phyloP scores from a whole-genome alignment of 495 filamentous ascomycete genomes.

The Penicillium paxilli region DNA sequence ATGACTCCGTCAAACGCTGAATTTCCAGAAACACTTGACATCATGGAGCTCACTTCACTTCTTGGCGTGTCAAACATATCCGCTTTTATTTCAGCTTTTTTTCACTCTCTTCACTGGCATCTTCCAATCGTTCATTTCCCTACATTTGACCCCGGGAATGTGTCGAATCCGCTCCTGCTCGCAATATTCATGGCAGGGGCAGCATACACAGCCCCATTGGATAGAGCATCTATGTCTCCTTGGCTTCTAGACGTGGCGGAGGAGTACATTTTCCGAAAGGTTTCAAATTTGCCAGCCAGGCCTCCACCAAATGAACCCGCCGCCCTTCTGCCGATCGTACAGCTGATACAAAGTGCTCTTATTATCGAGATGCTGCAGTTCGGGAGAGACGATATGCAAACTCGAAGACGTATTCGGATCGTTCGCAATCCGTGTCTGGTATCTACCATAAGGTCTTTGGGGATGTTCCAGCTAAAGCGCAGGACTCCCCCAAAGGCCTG shows the following conservation, averaged over 20 bases:
- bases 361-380: constrained; percentile 46
- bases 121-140: constrained; percentile 42
- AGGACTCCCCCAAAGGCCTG: constrained; percentile 11
- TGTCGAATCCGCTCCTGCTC: constrained; percentile 34
- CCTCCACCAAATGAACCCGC: constrained; percentile 9
- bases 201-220: constrained; percentile 26
- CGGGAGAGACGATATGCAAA: constrained; percentile 31
- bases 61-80: constrained; percentile 35
- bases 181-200: constrained; percentile 38
- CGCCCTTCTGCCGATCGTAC: constrained; percentile 19
- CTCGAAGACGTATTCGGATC: constrained; percentile 38
- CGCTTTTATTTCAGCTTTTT: constrained; percentile 37
- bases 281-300: constrained; percentile 20
- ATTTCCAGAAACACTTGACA: constrained; percentile 15
- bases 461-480: constrained; percentile 31
- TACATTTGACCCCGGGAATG: constrained; percentile 35
- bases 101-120: constrained; percentile 42
- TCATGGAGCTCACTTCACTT: constrained; percentile 23
- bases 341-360: constrained; percentile 35
- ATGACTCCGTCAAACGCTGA: constrained; percentile 15
- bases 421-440: constrained; percentile 40
- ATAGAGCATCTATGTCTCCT: constrained; percentile 21
- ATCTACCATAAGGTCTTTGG: constrained; percentile 34
- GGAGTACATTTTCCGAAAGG: constrained; percentile 37
- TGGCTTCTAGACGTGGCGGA: constrained; percentile 39